Evolutionary conservation across 2,329 filamentous ascomycete species (phyloP).

Genomic region (Colletotrichum endophyticum): DNA sequence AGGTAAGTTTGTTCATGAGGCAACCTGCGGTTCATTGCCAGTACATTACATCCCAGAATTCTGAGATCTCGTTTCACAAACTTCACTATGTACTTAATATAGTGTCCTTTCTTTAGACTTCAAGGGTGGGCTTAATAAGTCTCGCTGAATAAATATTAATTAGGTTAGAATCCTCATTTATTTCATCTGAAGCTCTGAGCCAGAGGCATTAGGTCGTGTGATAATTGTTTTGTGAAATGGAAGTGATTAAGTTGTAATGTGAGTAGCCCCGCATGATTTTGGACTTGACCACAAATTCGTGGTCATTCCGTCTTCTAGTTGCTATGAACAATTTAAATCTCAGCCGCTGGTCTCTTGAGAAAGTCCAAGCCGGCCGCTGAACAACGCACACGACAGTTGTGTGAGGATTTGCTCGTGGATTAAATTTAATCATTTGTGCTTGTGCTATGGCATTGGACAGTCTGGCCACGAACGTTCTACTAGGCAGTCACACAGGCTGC

Average conservation of each 20-base stretch:
- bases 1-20: background rate
- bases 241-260: background rate
- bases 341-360: background rate
- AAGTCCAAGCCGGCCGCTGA: background rate
- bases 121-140: background rate
- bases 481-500: background rate
- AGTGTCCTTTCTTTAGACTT: background rate
- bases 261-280: background rate
- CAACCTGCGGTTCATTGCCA: background rate
- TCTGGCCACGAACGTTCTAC: background rate
- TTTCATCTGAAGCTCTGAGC: background rate
- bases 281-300: background rate
- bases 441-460: background rate
- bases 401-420: background rate
- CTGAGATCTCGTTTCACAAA: background rate
- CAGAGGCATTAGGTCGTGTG: background rate
- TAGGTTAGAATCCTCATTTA: background rate
- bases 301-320: background rate
- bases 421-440: background rate
- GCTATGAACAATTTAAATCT: background rate
- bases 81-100: rapidly evolving
- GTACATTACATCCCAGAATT: background rate
- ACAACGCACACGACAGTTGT: background rate
- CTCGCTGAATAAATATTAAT: background rate
- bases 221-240: background rate